Conservation (phyloP, 2,329 filamentous ascomycete species). For the Monosporascus sp. region DNA sequence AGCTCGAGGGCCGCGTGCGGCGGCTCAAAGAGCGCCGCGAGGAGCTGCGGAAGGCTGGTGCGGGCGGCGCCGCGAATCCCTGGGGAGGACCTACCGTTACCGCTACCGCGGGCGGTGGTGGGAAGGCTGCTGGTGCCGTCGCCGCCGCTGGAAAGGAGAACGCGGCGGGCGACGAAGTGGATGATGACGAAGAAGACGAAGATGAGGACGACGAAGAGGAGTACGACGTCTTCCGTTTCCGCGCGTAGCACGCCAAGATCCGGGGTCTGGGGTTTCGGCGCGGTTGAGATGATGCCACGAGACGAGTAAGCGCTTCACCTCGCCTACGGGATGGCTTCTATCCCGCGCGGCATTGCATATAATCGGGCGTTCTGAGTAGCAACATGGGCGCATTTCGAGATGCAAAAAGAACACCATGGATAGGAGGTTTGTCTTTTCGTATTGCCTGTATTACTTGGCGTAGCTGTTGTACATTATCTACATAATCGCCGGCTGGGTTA, state of each 20-base stretch:
- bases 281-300: too few species aligned
- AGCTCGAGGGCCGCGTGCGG: constrained; percentile 66
- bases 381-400: too few species aligned
- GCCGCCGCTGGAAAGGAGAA: not conserved
- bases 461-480: too few species aligned
- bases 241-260: not conserved
- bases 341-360: too few species aligned
- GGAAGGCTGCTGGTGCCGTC: not conserved
- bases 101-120: not conserved
- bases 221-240: not conserved
- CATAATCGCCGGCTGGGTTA: too few species aligned
- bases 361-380: too few species aligned
- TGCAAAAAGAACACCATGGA: too few species aligned
- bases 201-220: not conserved
- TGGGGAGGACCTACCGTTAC: not conserved
- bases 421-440: too few species aligned
- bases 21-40: constrained; percentile 67
- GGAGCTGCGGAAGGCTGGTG: constrained; percentile 45
- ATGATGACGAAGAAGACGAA: not conserved
- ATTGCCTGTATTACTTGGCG: too few species aligned
- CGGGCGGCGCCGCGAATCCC: not conserved
- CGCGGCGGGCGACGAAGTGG: not conserved
- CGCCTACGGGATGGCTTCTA: too few species aligned
- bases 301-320: too few species aligned
- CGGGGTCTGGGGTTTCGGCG: not conserved